Evolutionary conservation across 2,329 filamentous ascomycete species (phyloP).

Genomic region (Talaromyces sp.): DNA sequence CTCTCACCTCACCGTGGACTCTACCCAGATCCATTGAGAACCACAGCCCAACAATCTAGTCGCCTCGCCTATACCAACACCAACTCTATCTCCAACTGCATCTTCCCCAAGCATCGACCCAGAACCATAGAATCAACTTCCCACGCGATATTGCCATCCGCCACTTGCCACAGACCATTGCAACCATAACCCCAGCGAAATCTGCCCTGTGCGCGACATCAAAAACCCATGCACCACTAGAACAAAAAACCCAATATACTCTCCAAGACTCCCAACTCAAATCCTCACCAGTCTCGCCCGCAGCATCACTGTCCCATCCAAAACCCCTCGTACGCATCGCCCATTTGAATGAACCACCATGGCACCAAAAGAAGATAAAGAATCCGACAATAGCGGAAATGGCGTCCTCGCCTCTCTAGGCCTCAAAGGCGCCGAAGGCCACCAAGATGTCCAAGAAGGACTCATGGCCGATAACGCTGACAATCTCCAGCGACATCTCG

Average conservation of each 20-base stretch:
- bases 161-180: background rate
- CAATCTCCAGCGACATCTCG: constrained; percentile 26
- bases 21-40: no score
- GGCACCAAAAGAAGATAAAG: constrained; percentile 18
- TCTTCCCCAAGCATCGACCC: background rate
- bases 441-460: constrained; percentile 25
- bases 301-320: background rate
- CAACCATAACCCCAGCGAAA: background rate
- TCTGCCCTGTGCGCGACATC: background rate
- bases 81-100: background rate
- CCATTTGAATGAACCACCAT: constrained; percentile 9
- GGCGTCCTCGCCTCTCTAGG: constrained; percentile 15
- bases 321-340: no score
- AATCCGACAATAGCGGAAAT: constrained; percentile 3
- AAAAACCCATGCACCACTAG: background rate
- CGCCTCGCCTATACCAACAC: no score
- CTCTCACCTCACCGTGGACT: no score
- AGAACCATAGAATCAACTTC: no score
- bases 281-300: background rate
- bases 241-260: background rate
- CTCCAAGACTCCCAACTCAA: background rate
- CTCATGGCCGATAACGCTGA: constrained; percentile 31
- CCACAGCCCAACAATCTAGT: no score
- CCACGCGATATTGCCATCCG: background rate
- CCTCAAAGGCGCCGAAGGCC: constrained; percentile 12